Conservation (phyloP, 345 rosid genomes). For the Melaleuca quinquenervia region DNA sequence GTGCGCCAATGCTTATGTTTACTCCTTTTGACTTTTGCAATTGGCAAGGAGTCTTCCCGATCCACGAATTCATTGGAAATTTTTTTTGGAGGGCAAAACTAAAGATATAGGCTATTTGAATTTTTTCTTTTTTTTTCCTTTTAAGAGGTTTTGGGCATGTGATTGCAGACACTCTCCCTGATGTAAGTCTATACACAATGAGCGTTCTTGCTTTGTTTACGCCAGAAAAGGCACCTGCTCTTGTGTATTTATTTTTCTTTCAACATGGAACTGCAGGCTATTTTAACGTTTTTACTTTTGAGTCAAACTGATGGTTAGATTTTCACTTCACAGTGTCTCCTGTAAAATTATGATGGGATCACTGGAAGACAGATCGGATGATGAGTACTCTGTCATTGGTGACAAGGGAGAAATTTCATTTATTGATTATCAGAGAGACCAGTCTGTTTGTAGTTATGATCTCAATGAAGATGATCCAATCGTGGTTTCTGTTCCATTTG, state of each 20-base stretch:
- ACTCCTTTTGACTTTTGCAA: background rate
- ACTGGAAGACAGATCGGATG: constrained; percentile 30
- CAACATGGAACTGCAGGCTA: background rate
- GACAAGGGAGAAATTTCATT: constrained; percentile 71
- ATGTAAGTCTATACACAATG: background rate
- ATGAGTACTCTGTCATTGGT: constrained; percentile 55
- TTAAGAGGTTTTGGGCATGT: background rate
- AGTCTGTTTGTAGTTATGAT: constrained; percentile 33
- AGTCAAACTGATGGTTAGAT: background rate
- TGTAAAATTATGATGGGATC: constrained; percentile 26
- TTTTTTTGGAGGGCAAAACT: background rate
- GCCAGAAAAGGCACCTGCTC: background rate
- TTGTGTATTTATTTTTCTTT: background rate
- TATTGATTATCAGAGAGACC: constrained; percentile 57
- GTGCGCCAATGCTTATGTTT: background rate
- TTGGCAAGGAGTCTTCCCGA: background rate
- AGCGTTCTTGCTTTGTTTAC: background rate
- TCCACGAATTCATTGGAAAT: background rate
- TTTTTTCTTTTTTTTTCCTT: background rate
- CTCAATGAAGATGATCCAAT: constrained; percentile 46
- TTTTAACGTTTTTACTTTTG: background rate
- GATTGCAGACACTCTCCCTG: background rate
- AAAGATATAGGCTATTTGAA: background rate
- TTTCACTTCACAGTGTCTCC: background rate
- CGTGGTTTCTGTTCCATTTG: constrained; percentile 61